These are phyloP conservation scores for Floccularia luteovirens DNA, from an alignment of 768 basidiomycete genomes.

Conservation along the genomic window DNA sequence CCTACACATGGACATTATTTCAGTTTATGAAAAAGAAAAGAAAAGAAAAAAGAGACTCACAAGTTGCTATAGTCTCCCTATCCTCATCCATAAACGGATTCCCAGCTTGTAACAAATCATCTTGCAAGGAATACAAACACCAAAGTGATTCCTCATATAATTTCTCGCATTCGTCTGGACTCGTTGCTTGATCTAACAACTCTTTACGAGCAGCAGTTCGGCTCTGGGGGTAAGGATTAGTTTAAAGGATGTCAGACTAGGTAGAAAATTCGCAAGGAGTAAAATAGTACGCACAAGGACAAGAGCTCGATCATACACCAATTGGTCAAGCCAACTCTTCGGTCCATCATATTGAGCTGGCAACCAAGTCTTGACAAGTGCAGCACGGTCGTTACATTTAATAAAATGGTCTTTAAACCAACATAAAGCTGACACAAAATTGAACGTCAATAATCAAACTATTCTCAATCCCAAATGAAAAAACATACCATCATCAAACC, in stretches of 20 bases:
- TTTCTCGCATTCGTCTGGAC: constrained; percentile 82
- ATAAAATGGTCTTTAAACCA: constrained; percentile 96
- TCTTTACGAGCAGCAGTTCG: constrained; percentile 91
- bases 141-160: constrained; percentile 93
- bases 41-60: constrained; percentile 30
- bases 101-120: constrained; percentile 74
- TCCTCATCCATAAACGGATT: constrained; percentile 86
- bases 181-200: constrained; percentile 68
- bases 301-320: constrained; percentile 90
- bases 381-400: constrained; percentile 89
- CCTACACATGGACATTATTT: constrained; percentile 28
- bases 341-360: constrained; percentile 78
- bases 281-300: constrained; percentile 51
- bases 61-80: constrained; percentile 67
- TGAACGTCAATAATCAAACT: constrained; percentile 5
- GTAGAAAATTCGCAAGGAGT: neutral
- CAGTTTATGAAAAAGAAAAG: neutral
- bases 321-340: constrained; percentile 79
- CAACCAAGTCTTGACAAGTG: constrained; percentile 82
- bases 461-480: neutral
- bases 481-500: constrained; percentile 66
- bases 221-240: constrained; percentile 46
- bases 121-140: constrained; percentile 89
- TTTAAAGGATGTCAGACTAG: no score
- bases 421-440: constrained; percentile 45